These are phyloP conservation scores for Sarcocystis neurona DNA, from an alignment of 169 alveolate genomes.

Conservation along the genomic window DNA sequence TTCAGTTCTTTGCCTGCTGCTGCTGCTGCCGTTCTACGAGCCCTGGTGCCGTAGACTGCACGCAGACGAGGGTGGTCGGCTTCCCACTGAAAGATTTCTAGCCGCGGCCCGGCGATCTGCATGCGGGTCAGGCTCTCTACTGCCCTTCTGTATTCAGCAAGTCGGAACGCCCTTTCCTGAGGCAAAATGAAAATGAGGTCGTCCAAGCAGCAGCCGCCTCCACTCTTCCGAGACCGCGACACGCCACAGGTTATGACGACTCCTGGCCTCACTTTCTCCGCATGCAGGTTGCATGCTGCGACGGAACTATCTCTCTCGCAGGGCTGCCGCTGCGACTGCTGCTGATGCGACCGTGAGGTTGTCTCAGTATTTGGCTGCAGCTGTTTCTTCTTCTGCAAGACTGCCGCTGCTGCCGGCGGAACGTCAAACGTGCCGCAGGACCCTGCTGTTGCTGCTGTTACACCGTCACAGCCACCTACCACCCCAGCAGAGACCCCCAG, in stretches of 20 bases:
- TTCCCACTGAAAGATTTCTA: conserved; percentile 14
- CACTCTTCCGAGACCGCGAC: background rate
- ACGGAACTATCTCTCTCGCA: too few species aligned
- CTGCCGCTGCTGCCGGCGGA: background rate
- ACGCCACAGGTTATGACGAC: conserved; percentile 4
- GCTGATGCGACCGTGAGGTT: too few species aligned
- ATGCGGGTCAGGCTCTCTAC: conserved; percentile 3
- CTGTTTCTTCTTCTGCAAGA: background rate
- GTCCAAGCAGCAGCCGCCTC: conserved; percentile 35
- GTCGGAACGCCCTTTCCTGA: conserved; percentile 28
- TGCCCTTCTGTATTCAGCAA: background rate
- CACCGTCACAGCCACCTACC: too few species aligned
- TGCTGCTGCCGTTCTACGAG: background rate
- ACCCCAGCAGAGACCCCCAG: too few species aligned
- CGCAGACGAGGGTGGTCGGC: conserved; percentile 28
- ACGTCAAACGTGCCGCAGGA: background rate
- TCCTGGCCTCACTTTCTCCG: background rate
- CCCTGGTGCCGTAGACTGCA: conserved; percentile 1
- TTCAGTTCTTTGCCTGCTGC: conserved; percentile 20
- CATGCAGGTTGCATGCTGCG: background rate
- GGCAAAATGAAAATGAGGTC: conserved; percentile 7
- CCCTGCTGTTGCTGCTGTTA: too few species aligned
- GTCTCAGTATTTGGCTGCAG: too few species aligned
- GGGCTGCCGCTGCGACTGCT: too few species aligned
- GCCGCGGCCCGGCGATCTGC: conserved; percentile 39